A percentile compares a stretch with the other conserved stretches of the same genome.
phyloP scores from a whole-genome alignment of 495 filamentous ascomycete species.

The Podospora comata region DNA sequence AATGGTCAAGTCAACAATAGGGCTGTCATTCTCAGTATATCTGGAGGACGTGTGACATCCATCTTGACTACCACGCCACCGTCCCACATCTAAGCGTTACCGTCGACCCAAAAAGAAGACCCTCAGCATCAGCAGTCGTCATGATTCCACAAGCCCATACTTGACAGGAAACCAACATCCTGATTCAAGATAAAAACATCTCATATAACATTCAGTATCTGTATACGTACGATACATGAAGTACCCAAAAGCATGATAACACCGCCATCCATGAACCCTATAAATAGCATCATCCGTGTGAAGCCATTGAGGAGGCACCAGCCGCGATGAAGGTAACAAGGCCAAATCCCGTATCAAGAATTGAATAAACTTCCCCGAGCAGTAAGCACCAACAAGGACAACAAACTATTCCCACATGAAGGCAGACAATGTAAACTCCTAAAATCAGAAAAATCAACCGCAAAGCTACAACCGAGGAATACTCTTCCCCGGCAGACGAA shows the following conservation, averaged over 20 bases:
- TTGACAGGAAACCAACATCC: too few relatives aligned
- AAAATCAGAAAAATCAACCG: not conserved
- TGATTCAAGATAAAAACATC: too few relatives aligned
- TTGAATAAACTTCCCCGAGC: not conserved
- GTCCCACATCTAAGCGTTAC: too few relatives aligned
- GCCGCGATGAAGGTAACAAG: not conserved
- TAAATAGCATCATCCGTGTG: not conserved
- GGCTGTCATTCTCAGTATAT: too few relatives aligned
- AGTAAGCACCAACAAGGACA: not conserved
- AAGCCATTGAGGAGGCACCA: not conserved
- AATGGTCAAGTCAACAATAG: too few relatives aligned
- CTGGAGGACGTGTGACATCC: too few relatives aligned
- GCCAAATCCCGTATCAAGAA: not conserved
- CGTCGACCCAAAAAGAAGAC: too few relatives aligned
- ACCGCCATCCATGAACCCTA: not conserved
- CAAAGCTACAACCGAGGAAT: not conserved
- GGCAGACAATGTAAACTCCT: not conserved
- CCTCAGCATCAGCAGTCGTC: too few relatives aligned
- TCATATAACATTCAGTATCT: too few relatives aligned
- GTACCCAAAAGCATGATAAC: not conserved
- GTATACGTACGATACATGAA: not conserved
- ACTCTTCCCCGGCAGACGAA: not conserved
- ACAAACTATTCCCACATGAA: not conserved
- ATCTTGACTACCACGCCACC: too few relatives aligned
- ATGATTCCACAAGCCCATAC: too few relatives aligned